Base-by-base conservation (phyloP, 2,329 filamentous ascomycete species). In the Didymella lethalis region DNA sequence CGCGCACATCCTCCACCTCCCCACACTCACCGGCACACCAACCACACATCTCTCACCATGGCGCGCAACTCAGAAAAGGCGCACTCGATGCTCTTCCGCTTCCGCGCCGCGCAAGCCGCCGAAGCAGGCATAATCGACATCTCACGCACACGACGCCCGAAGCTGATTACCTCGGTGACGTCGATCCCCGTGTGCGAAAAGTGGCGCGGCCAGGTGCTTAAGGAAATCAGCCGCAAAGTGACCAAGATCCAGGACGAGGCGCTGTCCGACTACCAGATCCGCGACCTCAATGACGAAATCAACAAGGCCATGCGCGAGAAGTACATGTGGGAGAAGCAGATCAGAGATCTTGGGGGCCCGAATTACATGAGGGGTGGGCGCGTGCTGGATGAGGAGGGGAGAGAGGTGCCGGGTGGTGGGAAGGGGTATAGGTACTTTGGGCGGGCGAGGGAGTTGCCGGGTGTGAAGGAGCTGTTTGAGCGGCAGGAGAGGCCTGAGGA, bases 81-180 rank as follows among this genome's bases (percentile, higher is more conserved):
- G 73, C 95, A 99, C 84, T 97, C 93, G 47, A 99, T 99, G 94
- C 94, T 99, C 79, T 99, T 97, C 83, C 94, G 95, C 84, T 99
- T 99, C 84, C 92, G 95, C 78, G 95, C 96, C 75, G 91, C 94
- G 71, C 95, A 98, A 86, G 94, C 94, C 66, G 92, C 93, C 65
- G 93, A 97, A 81, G 86, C 97, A 47, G 94, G 94, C 74, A 97
- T 98, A 78, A 91, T 99, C 80, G 94, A 98, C 82, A 90, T 90
- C 28, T 91, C 92, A 59, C 91, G 93, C 62, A 90, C 92, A 8
- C 91, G 93, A 11, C 92, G 95, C 2, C 95, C 95, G 51, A 96
- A 94, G 79, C 86, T 90, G 64, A 97, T 98, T 77, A 96, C 92
- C 45, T 88, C 92, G 69, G 88, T 97, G 68, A 89, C 90, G 64